Evolutionary conservation across 2,329 filamentous ascomycete genomes (phyloP).

Genomic region (Fusarium algeriense): DNA sequence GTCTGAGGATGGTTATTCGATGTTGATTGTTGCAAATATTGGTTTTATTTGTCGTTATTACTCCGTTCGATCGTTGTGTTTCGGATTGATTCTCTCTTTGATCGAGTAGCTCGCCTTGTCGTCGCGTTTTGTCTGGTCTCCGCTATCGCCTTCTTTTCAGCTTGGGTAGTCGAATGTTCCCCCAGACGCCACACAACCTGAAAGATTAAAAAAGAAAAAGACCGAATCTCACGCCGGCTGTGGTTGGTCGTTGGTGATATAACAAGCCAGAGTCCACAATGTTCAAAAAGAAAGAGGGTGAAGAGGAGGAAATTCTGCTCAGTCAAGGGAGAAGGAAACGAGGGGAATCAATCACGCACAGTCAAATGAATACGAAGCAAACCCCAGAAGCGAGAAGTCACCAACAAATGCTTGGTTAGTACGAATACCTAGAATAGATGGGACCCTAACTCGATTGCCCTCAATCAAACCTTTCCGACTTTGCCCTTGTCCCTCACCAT

Average conservation of each 20-base stretch:
- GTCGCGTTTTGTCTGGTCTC: slow-evolving; percentile 28
- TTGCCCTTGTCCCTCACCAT: slow-evolving; percentile 9
- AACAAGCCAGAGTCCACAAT: slow-evolving; percentile 9
- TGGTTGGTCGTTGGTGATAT: slow-evolving; percentile 7
- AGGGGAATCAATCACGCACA: slow-evolving; percentile 26
- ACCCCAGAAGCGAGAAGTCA: slow-evolving; percentile 39
- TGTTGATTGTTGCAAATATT: slow-evolving; percentile 12
- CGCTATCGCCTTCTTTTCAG: slow-evolving; percentile 24
- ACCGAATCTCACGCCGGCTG: slow-evolving; percentile 7
- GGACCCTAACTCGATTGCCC: slow-evolving; percentile 34
- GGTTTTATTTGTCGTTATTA: slow-evolving; percentile 16
- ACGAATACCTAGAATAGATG: not conserved
- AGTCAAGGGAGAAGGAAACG: slow-evolving; percentile 32
- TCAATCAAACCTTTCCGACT: slow-evolving; percentile 18
- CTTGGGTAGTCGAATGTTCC: slow-evolving; percentile 17
- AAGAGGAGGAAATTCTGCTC: slow-evolving; percentile 5
- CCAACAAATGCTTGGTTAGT: slow-evolving; percentile 25
- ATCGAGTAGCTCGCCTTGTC: slow-evolving; percentile 11
- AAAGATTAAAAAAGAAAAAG: slow-evolving; percentile 13
- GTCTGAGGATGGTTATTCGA: slow-evolving; percentile 27
- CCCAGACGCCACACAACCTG: slow-evolving; percentile 23
- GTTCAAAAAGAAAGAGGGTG: slow-evolving; percentile 25
- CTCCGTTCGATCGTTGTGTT: slow-evolving; percentile 22
- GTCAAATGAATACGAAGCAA: slow-evolving; percentile 41
- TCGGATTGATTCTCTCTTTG: slow-evolving; percentile 17